Conservation (phyloP, 345 rosid genomes). For the Viola odorata region DNA sequence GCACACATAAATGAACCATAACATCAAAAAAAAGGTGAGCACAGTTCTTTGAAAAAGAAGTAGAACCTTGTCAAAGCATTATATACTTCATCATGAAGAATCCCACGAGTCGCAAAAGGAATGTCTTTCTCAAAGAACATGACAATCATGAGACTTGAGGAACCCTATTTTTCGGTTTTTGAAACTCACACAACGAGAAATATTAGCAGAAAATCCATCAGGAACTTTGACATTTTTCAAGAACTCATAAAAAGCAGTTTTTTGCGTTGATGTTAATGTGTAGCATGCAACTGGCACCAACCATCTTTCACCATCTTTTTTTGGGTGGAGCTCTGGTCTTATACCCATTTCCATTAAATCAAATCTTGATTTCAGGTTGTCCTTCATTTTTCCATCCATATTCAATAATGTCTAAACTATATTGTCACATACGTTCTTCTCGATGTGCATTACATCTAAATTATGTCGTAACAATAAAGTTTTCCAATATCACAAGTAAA, state of each 20-base stretch:
- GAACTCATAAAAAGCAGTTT: background rate
- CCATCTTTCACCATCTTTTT: background rate
- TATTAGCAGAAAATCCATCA: background rate
- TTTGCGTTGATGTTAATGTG: background rate
- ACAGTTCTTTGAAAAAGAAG: background rate
- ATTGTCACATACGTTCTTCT: conserved; percentile 14
- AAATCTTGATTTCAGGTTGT: background rate
- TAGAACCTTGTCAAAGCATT: background rate
- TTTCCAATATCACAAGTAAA: no score
- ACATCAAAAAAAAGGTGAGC: background rate
- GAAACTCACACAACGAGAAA: background rate
- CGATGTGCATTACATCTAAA: conserved; percentile 14
- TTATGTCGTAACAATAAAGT: no score
- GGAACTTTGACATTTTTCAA: background rate
- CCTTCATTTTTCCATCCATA: background rate
- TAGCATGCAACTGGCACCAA: background rate
- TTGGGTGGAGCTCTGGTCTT: background rate
- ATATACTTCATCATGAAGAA: no score
- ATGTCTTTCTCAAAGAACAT: background rate
- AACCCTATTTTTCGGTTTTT: background rate
- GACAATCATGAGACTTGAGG: conserved; percentile 1
- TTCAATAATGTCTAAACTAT: background rate
- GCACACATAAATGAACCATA: conserved; percentile 6
- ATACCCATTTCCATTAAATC: background rate
- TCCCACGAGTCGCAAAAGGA: background rate